phyloP scores from a whole-genome alignment of 345 rosid genomes.

The Eucalyptus brandiana region DNA sequence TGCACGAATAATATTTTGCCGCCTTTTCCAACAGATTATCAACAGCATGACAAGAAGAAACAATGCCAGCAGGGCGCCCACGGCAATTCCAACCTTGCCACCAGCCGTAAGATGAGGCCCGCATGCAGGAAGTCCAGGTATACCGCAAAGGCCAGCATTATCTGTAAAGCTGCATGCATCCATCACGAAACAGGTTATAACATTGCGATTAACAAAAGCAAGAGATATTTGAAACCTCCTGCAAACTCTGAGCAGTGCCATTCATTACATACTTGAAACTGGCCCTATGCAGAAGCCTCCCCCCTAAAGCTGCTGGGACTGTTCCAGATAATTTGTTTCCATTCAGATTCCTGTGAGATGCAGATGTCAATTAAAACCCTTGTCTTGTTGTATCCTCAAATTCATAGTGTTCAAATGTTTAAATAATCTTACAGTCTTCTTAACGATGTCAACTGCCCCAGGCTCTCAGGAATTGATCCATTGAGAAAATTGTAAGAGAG shows the following conservation, averaged over 20 bases:
- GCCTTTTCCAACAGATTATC: slow-evolving; percentile 79
- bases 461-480: slow-evolving; percentile 86
- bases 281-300: slow-evolving; percentile 86
- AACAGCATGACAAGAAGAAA: slow-evolving; percentile 45
- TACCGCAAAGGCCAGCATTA: slow-evolving; percentile 92
- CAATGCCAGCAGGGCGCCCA: slow-evolving; percentile 39
- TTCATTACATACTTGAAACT: slow-evolving; percentile 72
- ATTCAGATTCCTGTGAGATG: slow-evolving; percentile 69
- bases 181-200: background rate
- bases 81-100: slow-evolving; percentile 71
- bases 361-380: background rate
- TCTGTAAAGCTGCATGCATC: slow-evolving; percentile 68
- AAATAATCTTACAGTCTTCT: slow-evolving; percentile 60
- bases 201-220: background rate
- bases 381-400: background rate
- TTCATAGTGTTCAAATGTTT: background rate
- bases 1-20: slow-evolving; percentile 81
- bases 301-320: slow-evolving; percentile 85
- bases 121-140: slow-evolving; percentile 82
- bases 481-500: slow-evolving; percentile 80
- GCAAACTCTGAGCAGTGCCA: background rate
- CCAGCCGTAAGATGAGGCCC: slow-evolving; percentile 67
- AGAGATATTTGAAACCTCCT: background rate
- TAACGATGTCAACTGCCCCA: slow-evolving; percentile 68
- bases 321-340: slow-evolving; percentile 78